Percentiles rank a stretch among this genome's conserved stretches.
phyloP scores from a whole-genome alignment of 495 filamentous ascomycete genomes.

The Pseudoneurospora amorphoporcata region DNA sequence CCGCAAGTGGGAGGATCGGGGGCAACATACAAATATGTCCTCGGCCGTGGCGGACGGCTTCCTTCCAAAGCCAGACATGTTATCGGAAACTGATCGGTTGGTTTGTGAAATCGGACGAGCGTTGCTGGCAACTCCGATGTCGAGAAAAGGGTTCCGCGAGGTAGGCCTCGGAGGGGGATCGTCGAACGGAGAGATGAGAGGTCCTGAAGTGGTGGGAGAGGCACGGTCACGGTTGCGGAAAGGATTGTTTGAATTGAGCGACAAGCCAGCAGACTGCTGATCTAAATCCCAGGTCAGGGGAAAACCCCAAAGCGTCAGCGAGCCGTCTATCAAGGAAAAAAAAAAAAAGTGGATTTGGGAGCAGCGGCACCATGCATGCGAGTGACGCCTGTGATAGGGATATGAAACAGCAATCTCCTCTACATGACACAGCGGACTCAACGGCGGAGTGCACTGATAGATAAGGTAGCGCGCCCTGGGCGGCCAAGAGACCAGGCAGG shows the following conservation, averaged over 20 bases:
- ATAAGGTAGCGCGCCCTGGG: constrained; percentile 1
- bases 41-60: constrained; percentile 52
- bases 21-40: constrained; percentile 80
- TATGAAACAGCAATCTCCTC: constrained; percentile 42
- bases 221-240: constrained; percentile 75
- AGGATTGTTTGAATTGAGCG: constrained; percentile 88
- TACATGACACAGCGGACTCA: constrained; percentile 39
- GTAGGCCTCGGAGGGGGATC: constrained; percentile 55
- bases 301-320: constrained; percentile 26
- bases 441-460: constrained; percentile 27
- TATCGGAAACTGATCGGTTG: constrained; percentile 33
- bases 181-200: constrained; percentile 40
- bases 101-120: constrained; percentile 36
- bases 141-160: constrained; percentile 89
- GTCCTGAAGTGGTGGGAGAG: constrained; percentile 48
- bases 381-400: constrained; percentile 35
- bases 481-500: constrained; percentile 4
- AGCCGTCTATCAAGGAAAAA: constrained; percentile 11
- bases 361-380: constrained; percentile 29
- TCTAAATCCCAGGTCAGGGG: constrained; percentile 24
- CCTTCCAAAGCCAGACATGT: constrained; percentile 47
- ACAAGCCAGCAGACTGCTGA: constrained; percentile 38
- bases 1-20: background rate
- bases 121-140: constrained; percentile 43
- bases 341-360: constrained; percentile 8